These are phyloP conservation scores for Rosa lucieae DNA, from an alignment of 306 rosid species.

Conservation along the genomic window DNA sequence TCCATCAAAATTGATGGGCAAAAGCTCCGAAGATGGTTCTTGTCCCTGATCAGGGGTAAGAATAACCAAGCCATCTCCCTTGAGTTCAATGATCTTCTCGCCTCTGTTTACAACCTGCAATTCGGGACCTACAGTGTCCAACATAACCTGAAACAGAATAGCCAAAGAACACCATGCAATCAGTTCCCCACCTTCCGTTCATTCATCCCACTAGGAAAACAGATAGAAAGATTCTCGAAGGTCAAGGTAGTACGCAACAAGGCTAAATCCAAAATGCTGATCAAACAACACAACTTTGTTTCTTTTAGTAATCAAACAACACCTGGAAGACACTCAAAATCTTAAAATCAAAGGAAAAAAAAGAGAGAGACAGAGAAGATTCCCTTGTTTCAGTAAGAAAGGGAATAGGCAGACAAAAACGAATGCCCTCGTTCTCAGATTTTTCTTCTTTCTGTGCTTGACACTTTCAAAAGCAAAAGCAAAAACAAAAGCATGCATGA, in stretches of 20 bases:
- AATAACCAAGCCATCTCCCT: constrained; percentile 57
- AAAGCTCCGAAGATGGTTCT: constrained; percentile 73
- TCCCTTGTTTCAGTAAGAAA: no score
- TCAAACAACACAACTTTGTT: background rate
- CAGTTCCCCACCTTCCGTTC: background rate
- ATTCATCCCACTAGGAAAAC: background rate
- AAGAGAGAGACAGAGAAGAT: background rate
- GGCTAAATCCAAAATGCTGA: background rate
- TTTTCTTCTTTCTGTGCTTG: background rate
- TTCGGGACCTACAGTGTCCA: constrained; percentile 88
- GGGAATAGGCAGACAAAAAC: no score
- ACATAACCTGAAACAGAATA: constrained; percentile 57
- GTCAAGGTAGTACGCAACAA: background rate
- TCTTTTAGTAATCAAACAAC: background rate
- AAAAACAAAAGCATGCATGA: constrained; percentile 9
- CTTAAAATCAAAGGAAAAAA: no score
- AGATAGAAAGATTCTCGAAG: background rate
- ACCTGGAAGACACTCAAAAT: background rate
- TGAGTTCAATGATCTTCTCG: constrained; percentile 58
- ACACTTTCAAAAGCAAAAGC: no score
- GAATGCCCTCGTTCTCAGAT: background rate
- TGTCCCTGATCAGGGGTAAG: constrained; percentile 67
- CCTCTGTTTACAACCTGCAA: constrained; percentile 75
- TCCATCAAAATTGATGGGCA: constrained; percentile 88
- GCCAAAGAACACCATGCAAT: constrained; percentile 13